Base-by-base conservation (phyloP, 2,329 filamentous ascomycete species). In the Xylariomycetidae sp. region DNA sequence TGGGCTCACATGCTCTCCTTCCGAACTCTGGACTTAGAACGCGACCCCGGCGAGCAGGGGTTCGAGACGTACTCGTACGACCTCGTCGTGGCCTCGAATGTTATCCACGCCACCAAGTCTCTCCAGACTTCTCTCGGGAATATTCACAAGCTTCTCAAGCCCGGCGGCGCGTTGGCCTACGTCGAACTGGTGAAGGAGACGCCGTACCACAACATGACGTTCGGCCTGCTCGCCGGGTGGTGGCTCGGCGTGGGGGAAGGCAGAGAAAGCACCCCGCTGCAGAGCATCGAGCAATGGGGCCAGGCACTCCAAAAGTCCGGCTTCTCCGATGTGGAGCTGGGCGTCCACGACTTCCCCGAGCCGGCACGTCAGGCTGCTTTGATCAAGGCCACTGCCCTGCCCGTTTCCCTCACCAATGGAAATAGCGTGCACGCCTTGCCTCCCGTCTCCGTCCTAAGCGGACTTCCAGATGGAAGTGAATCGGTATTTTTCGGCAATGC, bases 201-300 rank as follows among this genome's bases (percentile, higher is more conserved):
- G 25, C 44, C 46, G 17, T 41, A 50, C 34, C 45, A 50, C 32
- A 53, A 49, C 10, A 50, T 52, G 14, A 50, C 56, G 13, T 54
- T 58, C 28, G 54, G 53, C 34, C 44, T 51, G 11, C 42, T 59
- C 8, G 48, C 52, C 16, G 55, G 54, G 22, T 58, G 55, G 56
- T 58, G 55, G 56, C 46, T 53, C 22, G 49, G 49, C 6, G 45
- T 49, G 22, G 42, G 55, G 22, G 51, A 56, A 29, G 54, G 48
- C 22, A 41, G 51, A 27, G 42, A 43, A 31, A 48, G 44, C 40
- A 49, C 48, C 12, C 50, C 50, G 15, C 45, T 50, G 16, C 44
- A 53, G 25, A 46, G 50, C 6, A 43, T 49, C 15, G 46, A 48
- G 16, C 45, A 41, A 33, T 55, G 52, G 51, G 52, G 54, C 16